Conservation (phyloP, 805 yeast genomes). For the Naumovozyma baii region DNA sequence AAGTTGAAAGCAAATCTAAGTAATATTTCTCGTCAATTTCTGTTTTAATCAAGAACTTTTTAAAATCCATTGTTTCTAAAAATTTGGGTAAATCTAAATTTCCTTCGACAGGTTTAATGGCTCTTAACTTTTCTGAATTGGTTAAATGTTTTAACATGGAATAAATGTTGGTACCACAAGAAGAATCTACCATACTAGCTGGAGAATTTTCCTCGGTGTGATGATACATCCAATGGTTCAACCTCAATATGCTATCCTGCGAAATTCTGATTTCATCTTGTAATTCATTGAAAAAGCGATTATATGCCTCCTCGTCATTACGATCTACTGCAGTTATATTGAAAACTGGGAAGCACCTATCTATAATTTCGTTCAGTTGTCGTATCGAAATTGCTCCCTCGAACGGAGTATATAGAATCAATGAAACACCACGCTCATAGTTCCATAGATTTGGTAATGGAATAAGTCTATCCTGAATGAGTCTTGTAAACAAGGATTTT, state of each 20-base stretch:
- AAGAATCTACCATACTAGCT: not conserved
- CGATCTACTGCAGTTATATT: slow-evolving; percentile 16
- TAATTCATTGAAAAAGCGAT: slow-evolving; percentile 1
- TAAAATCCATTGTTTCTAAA: slow-evolving; percentile 1
- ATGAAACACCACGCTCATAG: slow-evolving; percentile 20
- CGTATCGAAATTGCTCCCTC: slow-evolving; percentile 6
- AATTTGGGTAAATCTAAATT: not conserved
- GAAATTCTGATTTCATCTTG: slow-evolving; percentile 4
- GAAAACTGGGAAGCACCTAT: slow-evolving; percentile 19
- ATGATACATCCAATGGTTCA: slow-evolving; percentile 28
- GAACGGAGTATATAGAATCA: slow-evolving; percentile 11
- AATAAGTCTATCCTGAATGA: slow-evolving; percentile 17
- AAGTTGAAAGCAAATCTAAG: slow-evolving; percentile 14
- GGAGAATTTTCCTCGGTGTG: slow-evolving; percentile 1
- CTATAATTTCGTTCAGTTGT: slow-evolving; percentile 10
- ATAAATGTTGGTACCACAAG: slow-evolving; percentile 18
- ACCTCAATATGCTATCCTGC: slow-evolving; percentile 16
- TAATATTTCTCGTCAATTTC: slow-evolving; percentile 6
- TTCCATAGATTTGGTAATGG: slow-evolving; percentile 11
- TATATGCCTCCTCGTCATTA: slow-evolving; percentile 2
- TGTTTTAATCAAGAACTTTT: not conserved
- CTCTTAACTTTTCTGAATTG: slow-evolving; percentile 10
- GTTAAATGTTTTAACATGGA: slow-evolving; percentile 23
- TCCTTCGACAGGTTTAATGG: not conserved
- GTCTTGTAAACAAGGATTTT: slow-evolving; percentile 10